Percentiles rank a stretch among this genome's conserved stretches.
phyloP scores from a whole-genome alignment of 2,329 filamentous ascomycete species.

The Aspergillus texensis region DNA sequence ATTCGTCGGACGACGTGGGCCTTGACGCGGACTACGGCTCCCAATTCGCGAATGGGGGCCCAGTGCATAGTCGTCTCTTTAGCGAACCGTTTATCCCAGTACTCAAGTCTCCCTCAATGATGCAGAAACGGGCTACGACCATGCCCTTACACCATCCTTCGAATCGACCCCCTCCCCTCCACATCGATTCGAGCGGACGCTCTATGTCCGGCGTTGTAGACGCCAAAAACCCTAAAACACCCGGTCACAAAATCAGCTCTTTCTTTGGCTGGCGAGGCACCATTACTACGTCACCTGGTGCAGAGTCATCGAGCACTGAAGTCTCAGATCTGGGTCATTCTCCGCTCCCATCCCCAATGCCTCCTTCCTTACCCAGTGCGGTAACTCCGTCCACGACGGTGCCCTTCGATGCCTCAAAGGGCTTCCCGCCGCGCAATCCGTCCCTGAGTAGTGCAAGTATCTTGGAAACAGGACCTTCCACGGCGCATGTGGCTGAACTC shows the following conservation, averaged over 20 bases:
- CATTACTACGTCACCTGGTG: constrained; percentile 52
- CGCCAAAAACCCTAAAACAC: constrained; percentile 51
- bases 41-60: constrained; percentile 41
- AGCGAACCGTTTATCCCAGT: constrained; percentile 55
- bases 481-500: constrained; percentile 74
- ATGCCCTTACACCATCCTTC: constrained; percentile 50
- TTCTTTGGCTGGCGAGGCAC: constrained; percentile 69
- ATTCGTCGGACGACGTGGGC: constrained; percentile 30
- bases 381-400: constrained; percentile 44
- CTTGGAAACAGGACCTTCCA: constrained; percentile 49
- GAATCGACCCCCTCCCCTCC: constrained; percentile 46
- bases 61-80: constrained; percentile 44
- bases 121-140: constrained; percentile 39
- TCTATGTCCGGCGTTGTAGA: constrained; percentile 38
- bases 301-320: constrained; percentile 63
- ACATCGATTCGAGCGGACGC: constrained; percentile 45
- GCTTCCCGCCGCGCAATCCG: constrained; percentile 44
- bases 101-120: constrained; percentile 72
- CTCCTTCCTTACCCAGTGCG: constrained; percentile 37
- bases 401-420: constrained; percentile 54
- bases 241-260: constrained; percentile 61
- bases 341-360: constrained; percentile 59
- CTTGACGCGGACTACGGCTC: constrained; percentile 29
- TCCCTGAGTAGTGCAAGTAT: constrained; percentile 50
- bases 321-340: constrained; percentile 65